These are phyloP conservation scores for Schizonepeta tenuifolia DNA, from an alignment of 257 asterid genomes.

Conservation along the genomic window DNA sequence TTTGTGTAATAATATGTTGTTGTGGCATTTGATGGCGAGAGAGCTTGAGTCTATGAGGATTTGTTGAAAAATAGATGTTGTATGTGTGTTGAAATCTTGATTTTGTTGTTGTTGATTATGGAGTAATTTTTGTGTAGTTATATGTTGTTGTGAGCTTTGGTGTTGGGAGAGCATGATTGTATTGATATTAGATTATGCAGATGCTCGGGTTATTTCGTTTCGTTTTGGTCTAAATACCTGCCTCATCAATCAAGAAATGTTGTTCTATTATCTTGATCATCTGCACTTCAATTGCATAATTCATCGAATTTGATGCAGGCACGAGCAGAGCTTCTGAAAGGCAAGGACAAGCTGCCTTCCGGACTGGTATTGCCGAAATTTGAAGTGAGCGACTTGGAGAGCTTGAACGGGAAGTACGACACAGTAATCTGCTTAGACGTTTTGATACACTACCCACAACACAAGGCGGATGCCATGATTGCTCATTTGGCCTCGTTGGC, in stretches of 20 bases:
- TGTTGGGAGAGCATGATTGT: neutral
- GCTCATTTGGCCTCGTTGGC: constrained; percentile 94
- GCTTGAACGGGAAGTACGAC: constrained; percentile 81
- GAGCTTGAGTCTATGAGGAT: neutral
- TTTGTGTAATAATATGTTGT: neutral
- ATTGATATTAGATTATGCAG: constrained; percentile 2
- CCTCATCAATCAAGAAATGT: constrained; percentile 3
- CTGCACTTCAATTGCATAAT: neutral
- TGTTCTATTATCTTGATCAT: neutral
- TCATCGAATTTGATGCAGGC: constrained; percentile 55
- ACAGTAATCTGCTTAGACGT: constrained; percentile 92
- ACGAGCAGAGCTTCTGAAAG: constrained; percentile 59
- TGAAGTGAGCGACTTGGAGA: constrained; percentile 86
- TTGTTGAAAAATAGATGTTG: neutral
- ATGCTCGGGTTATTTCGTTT: neutral
- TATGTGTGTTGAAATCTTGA: neutral
- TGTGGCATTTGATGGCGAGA: neutral
- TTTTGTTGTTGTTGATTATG: neutral
- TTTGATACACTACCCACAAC: constrained; percentile 93
- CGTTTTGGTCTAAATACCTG: neutral
- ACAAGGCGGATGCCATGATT: constrained; percentile 91
- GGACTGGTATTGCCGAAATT: constrained; percentile 72
- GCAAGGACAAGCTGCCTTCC: constrained; percentile 49
- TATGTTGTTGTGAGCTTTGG: neutral
- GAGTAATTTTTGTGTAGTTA: neutral